phyloP scores from a whole-genome alignment of 352 stramenopile species.

The Phytophthora sojae region DNA sequence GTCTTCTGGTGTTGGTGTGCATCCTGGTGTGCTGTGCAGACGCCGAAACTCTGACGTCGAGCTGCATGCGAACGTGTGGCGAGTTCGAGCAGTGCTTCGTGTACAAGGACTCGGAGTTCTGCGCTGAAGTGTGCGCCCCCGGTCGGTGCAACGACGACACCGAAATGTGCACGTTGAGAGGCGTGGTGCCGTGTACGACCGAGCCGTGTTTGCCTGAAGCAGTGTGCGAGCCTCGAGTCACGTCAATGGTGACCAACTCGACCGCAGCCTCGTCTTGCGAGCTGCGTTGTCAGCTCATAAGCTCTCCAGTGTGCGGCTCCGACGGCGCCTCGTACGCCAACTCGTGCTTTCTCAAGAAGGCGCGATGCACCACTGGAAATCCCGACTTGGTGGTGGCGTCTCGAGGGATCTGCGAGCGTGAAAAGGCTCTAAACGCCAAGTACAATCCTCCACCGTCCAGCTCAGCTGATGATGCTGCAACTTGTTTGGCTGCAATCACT shows the following conservation, averaged over 20 bases:
- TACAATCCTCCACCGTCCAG: conserved; percentile 36
- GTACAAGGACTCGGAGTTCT: conserved; percentile 49
- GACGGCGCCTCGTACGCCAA: conserved; percentile 59
- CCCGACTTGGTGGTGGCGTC: conserved; percentile 29
- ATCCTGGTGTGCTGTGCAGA: conserved; percentile 9
- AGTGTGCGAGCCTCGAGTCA: conserved; percentile 43
- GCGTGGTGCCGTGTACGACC: conserved; percentile 37
- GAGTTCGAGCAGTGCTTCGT: conserved; percentile 56
- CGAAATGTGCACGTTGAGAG: conserved; percentile 52
- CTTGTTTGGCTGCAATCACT: conserved; percentile 30
- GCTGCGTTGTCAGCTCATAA: conserved; percentile 43
- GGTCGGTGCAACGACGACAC: conserved; percentile 45
- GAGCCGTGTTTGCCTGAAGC: conserved; percentile 56
- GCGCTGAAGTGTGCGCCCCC: conserved; percentile 46
- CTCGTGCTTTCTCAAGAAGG: conserved; percentile 59
- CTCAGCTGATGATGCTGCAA: background rate
- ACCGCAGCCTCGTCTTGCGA: conserved; percentile 25
- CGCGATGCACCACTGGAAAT: conserved; percentile 36
- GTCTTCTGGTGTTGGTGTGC: conserved; percentile 11
- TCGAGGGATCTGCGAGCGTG: conserved; percentile 38
- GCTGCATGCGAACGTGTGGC: conserved; percentile 30
- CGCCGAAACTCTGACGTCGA: conserved; percentile 14
- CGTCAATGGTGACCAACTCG: conserved; percentile 8
- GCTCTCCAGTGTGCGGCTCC: conserved; percentile 56
- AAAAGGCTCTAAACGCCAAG: conserved; percentile 34